Conservation (phyloP, 169 alveolate genomes). For the Babesia sp. region DNA sequence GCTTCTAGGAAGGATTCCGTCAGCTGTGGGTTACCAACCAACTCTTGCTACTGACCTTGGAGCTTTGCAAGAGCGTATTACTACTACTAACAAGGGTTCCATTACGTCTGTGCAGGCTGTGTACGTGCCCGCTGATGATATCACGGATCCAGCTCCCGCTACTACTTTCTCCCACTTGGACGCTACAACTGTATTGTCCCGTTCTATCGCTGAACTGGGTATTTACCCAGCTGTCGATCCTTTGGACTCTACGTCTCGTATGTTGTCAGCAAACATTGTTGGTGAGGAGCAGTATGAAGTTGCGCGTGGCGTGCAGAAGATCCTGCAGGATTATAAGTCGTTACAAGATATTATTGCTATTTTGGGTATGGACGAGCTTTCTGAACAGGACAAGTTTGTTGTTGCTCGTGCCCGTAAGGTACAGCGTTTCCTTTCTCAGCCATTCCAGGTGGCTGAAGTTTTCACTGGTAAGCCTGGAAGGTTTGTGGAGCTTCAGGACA, state of each 20-base stretch:
- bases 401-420: constrained; percentile 97
- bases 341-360: constrained; percentile 95
- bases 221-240: constrained; percentile 99
- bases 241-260: constrained; percentile 93
- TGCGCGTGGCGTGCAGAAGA: constrained; percentile 93
- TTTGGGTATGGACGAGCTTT: constrained; percentile 94
- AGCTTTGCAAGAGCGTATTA: constrained; percentile 93
- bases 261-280: constrained; percentile 91
- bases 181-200: constrained; percentile 95
- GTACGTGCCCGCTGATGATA: constrained; percentile 98
- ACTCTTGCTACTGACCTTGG: constrained; percentile 98
- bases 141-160: constrained; percentile 99
- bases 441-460: constrained; percentile 95
- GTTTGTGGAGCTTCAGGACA: constrained; percentile 89
- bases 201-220: constrained; percentile 96
- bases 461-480: constrained; percentile 95
- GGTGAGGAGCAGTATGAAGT: constrained; percentile 92
- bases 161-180: constrained; percentile 98
- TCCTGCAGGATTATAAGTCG: constrained; percentile 93
- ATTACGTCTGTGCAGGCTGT: constrained; percentile 98
- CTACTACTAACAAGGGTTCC: constrained; percentile 96
- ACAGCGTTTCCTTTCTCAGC: constrained; percentile 94
- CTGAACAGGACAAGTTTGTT: constrained; percentile 94
- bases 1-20: constrained; percentile 94
- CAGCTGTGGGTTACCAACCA: constrained; percentile 98